phyloP scores from a whole-genome alignment of 2,329 filamentous ascomycete genomes.

The Phaeosphaeriaceae sp. region DNA sequence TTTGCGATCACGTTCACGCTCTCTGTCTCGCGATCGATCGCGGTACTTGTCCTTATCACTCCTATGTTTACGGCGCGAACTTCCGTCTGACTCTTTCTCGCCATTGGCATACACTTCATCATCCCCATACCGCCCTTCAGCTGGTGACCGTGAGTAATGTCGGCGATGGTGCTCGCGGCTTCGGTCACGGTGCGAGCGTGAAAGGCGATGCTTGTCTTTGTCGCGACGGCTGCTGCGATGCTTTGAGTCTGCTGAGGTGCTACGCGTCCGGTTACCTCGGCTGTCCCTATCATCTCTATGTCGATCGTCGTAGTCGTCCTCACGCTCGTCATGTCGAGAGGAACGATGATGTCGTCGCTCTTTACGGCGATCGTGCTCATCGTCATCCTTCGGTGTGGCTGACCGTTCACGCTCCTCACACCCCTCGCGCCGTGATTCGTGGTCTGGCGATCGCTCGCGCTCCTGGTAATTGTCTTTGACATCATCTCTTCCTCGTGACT shows the following conservation, averaged over 20 bases:
- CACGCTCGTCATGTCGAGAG: constrained; percentile 48
- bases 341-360: constrained; percentile 58
- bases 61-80: constrained; percentile 46
- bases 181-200: constrained; percentile 54
- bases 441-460: constrained; percentile 38
- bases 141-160: constrained; percentile 51
- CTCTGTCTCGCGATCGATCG: constrained; percentile 38
- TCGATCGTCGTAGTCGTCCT: constrained; percentile 46
- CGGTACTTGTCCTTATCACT: constrained; percentile 45
- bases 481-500: constrained; percentile 30
- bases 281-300: constrained; percentile 58
- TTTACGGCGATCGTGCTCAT: constrained; percentile 45
- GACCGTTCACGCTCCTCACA: constrained; percentile 60
- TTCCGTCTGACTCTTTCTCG: constrained; percentile 34
- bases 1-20: constrained; percentile 41
- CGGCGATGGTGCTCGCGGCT: constrained; percentile 54
- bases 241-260: constrained; percentile 66
- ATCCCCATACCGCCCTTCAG: constrained; percentile 36
- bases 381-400: constrained; percentile 47
- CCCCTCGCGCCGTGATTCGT: constrained; percentile 57
- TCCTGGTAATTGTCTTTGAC: constrained; percentile 22
- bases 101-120: constrained; percentile 40
- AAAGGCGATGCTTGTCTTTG: constrained; percentile 52
- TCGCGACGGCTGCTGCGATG: constrained; percentile 65
- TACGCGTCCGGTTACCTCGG: constrained; percentile 64